These are phyloP conservation scores for Uronychia binucleata DNA, from an alignment of 73 alveolate species.

Conservation along the genomic window DNA sequence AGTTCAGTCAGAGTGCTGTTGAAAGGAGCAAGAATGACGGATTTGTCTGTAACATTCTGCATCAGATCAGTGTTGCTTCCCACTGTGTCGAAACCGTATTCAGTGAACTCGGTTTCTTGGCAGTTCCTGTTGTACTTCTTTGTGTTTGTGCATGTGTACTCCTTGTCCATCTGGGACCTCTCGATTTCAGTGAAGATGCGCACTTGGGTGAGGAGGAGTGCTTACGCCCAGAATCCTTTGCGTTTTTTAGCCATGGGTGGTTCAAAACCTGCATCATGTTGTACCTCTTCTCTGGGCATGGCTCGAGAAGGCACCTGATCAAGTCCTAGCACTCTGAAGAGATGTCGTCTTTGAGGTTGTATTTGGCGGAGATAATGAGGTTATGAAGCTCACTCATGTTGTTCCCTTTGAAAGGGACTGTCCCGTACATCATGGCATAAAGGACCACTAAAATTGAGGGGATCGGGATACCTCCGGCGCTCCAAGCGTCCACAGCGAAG, in stretches of 20 bases:
- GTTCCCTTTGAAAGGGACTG: slow-evolving; percentile 95
- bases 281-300: slow-evolving; percentile 71
- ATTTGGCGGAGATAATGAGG: slow-evolving; percentile 62
- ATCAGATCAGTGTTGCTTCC: slow-evolving; percentile 4
- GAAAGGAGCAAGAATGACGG: slow-evolving; percentile 13
- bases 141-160: background rate
- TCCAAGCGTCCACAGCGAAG: slow-evolving; percentile 55
- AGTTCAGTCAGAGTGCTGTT: background rate
- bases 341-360: slow-evolving; percentile 65
- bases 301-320: slow-evolving; percentile 61
- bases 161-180: background rate
- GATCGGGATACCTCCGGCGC: slow-evolving; percentile 36
- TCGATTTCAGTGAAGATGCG: background rate
- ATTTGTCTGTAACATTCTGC: slow-evolving; percentile 1
- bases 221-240: slow-evolving; percentile 30
- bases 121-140: background rate
- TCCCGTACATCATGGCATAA: slow-evolving; percentile 92
- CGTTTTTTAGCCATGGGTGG: slow-evolving; percentile 78
- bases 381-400: slow-evolving; percentile 87
- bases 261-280: slow-evolving; percentile 65
- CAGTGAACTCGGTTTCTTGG: slow-evolving; percentile 34
- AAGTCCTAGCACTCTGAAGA: slow-evolving; percentile 72
- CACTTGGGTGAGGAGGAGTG: background rate
- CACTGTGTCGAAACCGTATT: slow-evolving; percentile 40
- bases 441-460: slow-evolving; percentile 55